Evolutionary conservation across 352 stramenopile species (phyloP), one percentile per base, ranked within the genome.

Genomic region (Pythium apleroticum): DNA sequence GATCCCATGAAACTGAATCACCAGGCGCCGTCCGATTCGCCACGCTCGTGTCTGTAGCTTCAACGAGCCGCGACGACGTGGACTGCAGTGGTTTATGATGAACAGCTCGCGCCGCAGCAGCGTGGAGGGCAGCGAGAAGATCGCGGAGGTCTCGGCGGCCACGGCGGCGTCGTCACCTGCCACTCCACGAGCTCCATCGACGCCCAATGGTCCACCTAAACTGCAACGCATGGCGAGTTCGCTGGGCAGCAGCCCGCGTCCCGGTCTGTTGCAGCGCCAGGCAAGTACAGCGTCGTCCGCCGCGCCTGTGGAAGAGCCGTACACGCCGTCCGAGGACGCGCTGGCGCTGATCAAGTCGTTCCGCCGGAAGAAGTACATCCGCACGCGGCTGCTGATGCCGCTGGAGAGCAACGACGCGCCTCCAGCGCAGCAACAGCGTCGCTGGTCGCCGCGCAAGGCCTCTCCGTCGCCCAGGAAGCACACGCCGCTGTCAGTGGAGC

Each of bases 331-430:
- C 4, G 41, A 49, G n/a, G 41, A 49, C 20, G 58, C 59, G 8
- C 41, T 55, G 48, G 53, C 59, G 33, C 20, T 72, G 45, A 49
- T 72, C 52, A 66, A 86, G 76, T 78, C 63, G 24, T 80, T 86
- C 54, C 72, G 76, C 15, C 69, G 77, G 41, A 90, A 90, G 50
- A 87, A 78, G 30, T 72, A 79, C 48, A 63, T 80, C 8, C 74
- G 66, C 31, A 69, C 78, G 43, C 64, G 79, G 17, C 56, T 90
- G 50, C 74, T 77, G 57, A 52, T 66, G 52, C 81, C 78, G 20
- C 60, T 90, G 3, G 66, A 72, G 11, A 60, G 61, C 19, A 65
- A 74, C 37, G 65, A 58, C 46, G 52, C 65, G 15, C 19, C 65
- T 57, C 41, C 57, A 54, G 59, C 54, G 22, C 22, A 65, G 60